A percentile compares a stretch with the other conserved stretches of the same genome.
phyloP scores from a whole-genome alignment of 768 basidiomycete species.

The Tubosaeta sp. region DNA sequence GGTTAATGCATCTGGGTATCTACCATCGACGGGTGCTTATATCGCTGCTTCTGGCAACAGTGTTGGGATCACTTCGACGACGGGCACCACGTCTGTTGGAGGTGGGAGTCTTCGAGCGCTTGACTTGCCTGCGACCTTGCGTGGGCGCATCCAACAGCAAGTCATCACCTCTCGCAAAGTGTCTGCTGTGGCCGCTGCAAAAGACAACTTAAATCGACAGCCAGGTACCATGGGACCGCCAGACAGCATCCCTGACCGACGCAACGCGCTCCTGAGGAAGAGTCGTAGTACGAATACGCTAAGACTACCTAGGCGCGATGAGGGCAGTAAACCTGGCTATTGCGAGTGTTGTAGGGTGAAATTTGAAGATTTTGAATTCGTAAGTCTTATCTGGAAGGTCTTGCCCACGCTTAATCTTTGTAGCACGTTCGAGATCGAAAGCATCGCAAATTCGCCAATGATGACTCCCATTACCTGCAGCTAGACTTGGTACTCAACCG shows the following conservation, averaged over 20 bases:
- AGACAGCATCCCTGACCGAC: conserved; percentile 48
- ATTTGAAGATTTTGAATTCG: conserved; percentile 82
- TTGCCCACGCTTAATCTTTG: conserved; percentile 1
- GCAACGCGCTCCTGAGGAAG: conserved; percentile 53
- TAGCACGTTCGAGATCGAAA: conserved; percentile 72
- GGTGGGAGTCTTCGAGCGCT: conserved; percentile 42
- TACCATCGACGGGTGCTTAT: conserved; percentile 58
- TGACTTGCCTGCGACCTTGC: conserved; percentile 51
- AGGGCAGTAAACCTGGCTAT: conserved; percentile 89
- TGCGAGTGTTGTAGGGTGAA: conserved; percentile 94
- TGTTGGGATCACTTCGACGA: conserved; percentile 86
- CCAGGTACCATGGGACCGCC: conserved; percentile 65
- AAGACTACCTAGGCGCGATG: conserved; percentile 71
- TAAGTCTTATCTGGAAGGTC: conserved; percentile 30
- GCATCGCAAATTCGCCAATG: conserved; percentile 79
- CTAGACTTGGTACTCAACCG: conserved; percentile 73
- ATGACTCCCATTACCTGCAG: conserved; percentile 71
- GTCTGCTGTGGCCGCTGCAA: conserved; percentile 27
- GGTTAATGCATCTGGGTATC: conserved; percentile 66
- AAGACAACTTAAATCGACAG: conserved; percentile 25
- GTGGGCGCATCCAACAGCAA: conserved; percentile 56
- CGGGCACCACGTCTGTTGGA: conserved; percentile 75
- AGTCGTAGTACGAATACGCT: conserved; percentile 80
- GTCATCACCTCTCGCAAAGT: conserved; percentile 63
- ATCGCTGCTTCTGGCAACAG: conserved; percentile 95